A percentile compares a stretch with the other conserved stretches of the same genome.
Conservation (phyloP, 78 protist genomes). For the Andalucia godoyi region DNA sequence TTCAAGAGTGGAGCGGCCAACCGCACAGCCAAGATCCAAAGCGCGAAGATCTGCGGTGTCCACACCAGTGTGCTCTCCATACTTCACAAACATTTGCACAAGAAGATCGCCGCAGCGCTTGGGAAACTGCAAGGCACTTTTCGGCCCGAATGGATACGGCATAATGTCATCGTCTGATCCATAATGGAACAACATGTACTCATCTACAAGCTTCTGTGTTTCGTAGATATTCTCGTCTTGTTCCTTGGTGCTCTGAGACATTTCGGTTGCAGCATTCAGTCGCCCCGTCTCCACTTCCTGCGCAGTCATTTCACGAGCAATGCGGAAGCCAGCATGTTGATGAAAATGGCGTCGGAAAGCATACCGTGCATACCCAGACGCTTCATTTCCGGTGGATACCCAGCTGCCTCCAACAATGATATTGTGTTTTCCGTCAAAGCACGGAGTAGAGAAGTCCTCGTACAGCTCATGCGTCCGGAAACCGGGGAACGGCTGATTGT, state of each 20-base stretch:
- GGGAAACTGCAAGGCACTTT: constrained; percentile 34
- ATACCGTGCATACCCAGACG: constrained; percentile 16
- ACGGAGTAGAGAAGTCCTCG: constrained; percentile 51
- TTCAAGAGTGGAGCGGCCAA: constrained; percentile 37
- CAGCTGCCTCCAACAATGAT: constrained; percentile 34
- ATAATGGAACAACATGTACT: constrained; percentile 42
- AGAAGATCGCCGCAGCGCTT: constrained; percentile 10
- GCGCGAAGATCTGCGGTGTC: constrained; percentile 9
- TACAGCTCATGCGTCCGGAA: constrained; percentile 30
- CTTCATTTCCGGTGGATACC: constrained; percentile 35
- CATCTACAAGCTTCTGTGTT: not conserved
- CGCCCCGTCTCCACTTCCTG: too few relatives aligned
- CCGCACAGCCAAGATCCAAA: constrained; percentile 57
- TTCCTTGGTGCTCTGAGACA: not conserved
- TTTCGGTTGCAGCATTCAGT: too few relatives aligned
- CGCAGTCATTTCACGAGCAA: too few relatives aligned
- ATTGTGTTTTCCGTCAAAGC: constrained; percentile 40
- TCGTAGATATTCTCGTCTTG: constrained; percentile 21
- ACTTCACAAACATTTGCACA: too few relatives aligned
- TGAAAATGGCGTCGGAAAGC: constrained; percentile 46
- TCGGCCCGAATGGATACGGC: not conserved
- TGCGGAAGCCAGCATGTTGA: constrained; percentile 34
- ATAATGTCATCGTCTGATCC: not conserved
- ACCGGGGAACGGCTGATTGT: constrained; percentile 22
- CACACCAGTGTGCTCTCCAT: not conserved